These are phyloP conservation scores for Acer saccharum DNA, from an alignment of 345 rosid species.

Conservation along the genomic window DNA sequence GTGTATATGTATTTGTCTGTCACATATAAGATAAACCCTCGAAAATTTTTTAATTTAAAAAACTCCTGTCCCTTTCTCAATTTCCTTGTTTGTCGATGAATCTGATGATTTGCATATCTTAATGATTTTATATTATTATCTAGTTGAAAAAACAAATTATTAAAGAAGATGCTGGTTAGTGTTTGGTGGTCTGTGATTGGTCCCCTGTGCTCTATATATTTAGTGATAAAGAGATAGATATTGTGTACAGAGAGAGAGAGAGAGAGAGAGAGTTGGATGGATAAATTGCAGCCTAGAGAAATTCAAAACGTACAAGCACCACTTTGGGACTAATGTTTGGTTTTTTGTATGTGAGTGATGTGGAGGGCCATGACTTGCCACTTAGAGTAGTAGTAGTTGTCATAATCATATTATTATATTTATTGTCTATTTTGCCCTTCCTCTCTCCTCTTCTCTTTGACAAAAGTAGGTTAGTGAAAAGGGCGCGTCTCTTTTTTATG, in stretches of 20 bases:
- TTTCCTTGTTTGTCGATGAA: neutral
- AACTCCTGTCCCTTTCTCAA: neutral
- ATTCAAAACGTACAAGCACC: slow-evolving; percentile 7
- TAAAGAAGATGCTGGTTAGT: neutral
- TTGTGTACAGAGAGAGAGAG: neutral
- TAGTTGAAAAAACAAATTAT: neutral
- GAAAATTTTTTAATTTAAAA: slow-evolving; percentile 17
- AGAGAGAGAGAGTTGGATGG: neutral
- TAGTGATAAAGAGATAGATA: neutral
- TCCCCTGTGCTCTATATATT: neutral
- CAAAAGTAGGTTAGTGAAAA: slow-evolving; percentile 23
- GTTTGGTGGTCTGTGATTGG: neutral
- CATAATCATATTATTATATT: neutral
- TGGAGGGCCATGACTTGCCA: neutral
- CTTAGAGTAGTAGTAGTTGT: neutral
- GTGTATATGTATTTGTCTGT: slow-evolving; percentile 33
- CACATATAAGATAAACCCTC: slow-evolving; percentile 30
- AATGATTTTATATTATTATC: neutral
- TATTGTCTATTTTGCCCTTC: neutral
- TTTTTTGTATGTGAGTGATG: neutral
- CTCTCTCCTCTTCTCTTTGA: neutral
- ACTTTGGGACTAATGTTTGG: neutral
- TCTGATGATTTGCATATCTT: neutral
- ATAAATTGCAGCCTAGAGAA: slow-evolving; percentile 1
- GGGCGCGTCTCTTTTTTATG: slow-evolving; percentile 11